A percentile compares a stretch with the other conserved stretches of the same genome.
phyloP scores from a whole-genome alignment of 371 early-diverging fungal species.

The Mortierella polycephala region DNA sequence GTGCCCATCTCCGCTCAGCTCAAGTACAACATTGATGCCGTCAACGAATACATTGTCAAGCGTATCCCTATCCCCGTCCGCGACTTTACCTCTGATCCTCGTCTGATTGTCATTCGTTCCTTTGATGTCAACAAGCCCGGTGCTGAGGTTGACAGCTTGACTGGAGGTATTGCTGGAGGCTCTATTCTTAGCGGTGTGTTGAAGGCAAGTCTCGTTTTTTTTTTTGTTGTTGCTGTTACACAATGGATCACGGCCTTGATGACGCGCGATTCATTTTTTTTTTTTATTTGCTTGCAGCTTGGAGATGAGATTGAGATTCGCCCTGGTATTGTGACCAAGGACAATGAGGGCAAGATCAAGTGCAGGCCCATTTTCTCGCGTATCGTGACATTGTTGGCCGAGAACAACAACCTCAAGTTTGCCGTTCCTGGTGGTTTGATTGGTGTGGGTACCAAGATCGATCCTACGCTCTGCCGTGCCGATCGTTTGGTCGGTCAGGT shows the following conservation, averaged over 20 bases:
- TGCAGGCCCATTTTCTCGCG: slow-evolving; percentile 96
- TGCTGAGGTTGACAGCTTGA: slow-evolving; percentile 91
- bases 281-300: slow-evolving; percentile 55
- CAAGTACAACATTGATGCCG: slow-evolving; percentile 99
- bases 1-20: slow-evolving; percentile 99
- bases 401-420: slow-evolving; percentile 94
- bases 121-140: slow-evolving; percentile 99
- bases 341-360: slow-evolving; percentile 87
- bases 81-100: slow-evolving; percentile 92
- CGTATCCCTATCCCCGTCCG: slow-evolving; percentile 98
- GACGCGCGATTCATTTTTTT: background rate
- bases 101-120: slow-evolving; percentile 99
- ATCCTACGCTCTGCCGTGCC: slow-evolving; percentile 98
- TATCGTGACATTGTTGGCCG: slow-evolving; percentile 95
- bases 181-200: slow-evolving; percentile 97
- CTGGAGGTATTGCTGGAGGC: slow-evolving; percentile 99
- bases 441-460: slow-evolving; percentile 99
- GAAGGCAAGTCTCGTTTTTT: slow-evolving; percentile 54
- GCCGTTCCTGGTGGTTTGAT: slow-evolving; percentile 99
- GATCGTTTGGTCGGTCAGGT: slow-evolving; percentile 99
- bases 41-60: slow-evolving; percentile 99
- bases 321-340: slow-evolving; percentile 98
- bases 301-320: slow-evolving; percentile 99
- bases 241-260: background rate
- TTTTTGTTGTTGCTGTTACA: background rate